phyloP scores from a whole-genome alignment of 1,284 basidiomycete genomes.

The Exobasidium rhododendri region DNA sequence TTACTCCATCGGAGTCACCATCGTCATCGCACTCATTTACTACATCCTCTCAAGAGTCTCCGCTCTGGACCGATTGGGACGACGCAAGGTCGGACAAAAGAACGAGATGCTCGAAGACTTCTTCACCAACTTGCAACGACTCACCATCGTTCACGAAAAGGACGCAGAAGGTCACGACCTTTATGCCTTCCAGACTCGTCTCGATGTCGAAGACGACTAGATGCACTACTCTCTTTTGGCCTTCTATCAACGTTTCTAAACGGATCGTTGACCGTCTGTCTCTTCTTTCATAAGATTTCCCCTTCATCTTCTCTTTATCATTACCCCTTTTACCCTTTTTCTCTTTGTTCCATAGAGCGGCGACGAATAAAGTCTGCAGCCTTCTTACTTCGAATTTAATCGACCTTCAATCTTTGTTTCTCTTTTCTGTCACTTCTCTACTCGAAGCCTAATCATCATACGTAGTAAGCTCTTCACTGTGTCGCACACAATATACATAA shows the following conservation, averaged over 20 bases:
- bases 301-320: too few relatives aligned
- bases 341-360: neutral
- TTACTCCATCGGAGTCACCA: conserved; percentile 60
- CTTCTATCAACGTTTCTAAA: neutral
- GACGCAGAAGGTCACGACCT: conserved; percentile 48
- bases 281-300: too few relatives aligned
- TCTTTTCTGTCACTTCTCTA: neutral
- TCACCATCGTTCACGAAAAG: conserved; percentile 61
- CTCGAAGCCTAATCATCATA: too few relatives aligned
- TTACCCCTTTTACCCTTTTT: neutral
- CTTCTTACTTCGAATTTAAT: neutral
- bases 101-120: conserved; percentile 60
- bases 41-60: conserved; percentile 57
- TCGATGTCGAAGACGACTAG: conserved; percentile 54
- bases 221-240: neutral
- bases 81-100: conserved; percentile 57
- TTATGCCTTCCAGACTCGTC: conserved; percentile 52
- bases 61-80: conserved; percentile 60
- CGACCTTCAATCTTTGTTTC: neutral
- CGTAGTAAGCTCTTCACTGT: too few relatives aligned
- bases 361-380: neutral
- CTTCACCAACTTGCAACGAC: conserved; percentile 59
- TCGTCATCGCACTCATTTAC: conserved; percentile 59
- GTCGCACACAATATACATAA: too few relatives aligned
- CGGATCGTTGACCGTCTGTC: neutral